A percentile compares a stretch with the other conserved stretches of the same genome.
These are phyloP conservation scores for Furcasterigmium furcatum DNA, from an alignment of 2,329 filamentous ascomycete genomes.

Conservation along the genomic window DNA sequence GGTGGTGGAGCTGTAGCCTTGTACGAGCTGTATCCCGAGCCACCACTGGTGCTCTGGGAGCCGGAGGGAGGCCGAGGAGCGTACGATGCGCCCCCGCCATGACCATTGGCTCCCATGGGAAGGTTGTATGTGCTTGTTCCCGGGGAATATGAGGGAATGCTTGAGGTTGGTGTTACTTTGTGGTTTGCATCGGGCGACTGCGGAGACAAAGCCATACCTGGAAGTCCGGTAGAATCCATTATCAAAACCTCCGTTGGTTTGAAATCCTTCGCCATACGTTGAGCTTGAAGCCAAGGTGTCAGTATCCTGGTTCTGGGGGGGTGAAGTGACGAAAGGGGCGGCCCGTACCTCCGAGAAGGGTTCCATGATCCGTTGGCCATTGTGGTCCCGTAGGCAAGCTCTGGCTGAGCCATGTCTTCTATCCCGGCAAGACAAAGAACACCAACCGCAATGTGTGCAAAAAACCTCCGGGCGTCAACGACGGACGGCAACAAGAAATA, in stretches of 20 bases:
- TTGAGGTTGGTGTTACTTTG: conserved; percentile 33
- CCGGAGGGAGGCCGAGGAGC: conserved; percentile 37
- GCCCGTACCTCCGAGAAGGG: conserved; percentile 49
- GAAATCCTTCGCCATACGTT: conserved; percentile 28
- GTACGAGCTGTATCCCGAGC: conserved; percentile 30
- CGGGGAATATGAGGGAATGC: conserved; percentile 36
- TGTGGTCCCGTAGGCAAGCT: conserved; percentile 44
- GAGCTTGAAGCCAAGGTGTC: conserved; percentile 19
- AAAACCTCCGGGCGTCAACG: conserved; percentile 7
- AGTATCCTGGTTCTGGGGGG: conserved; percentile 8
- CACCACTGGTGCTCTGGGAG: conserved; percentile 25
- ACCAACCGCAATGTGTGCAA: conserved; percentile 7
- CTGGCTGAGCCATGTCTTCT: conserved; percentile 40
- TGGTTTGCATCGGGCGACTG: conserved; percentile 1
- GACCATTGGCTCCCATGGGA: conserved; percentile 27
- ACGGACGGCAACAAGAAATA: conserved; percentile 13
- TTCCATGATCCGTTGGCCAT: conserved; percentile 47
- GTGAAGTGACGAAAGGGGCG: conserved; percentile 7
- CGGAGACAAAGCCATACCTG: conserved; percentile 22
- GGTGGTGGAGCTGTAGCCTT: conserved; percentile 30
- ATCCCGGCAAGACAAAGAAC: conserved; percentile 17
- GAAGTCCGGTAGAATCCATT: conserved; percentile 29
- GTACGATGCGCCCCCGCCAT: conserved; percentile 37
- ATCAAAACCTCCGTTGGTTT: conserved; percentile 28
- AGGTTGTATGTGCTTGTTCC: conserved; percentile 25